Conservation (phyloP, 2,329 filamentous ascomycete species). For the Hansfordia pulvinata region DNA sequence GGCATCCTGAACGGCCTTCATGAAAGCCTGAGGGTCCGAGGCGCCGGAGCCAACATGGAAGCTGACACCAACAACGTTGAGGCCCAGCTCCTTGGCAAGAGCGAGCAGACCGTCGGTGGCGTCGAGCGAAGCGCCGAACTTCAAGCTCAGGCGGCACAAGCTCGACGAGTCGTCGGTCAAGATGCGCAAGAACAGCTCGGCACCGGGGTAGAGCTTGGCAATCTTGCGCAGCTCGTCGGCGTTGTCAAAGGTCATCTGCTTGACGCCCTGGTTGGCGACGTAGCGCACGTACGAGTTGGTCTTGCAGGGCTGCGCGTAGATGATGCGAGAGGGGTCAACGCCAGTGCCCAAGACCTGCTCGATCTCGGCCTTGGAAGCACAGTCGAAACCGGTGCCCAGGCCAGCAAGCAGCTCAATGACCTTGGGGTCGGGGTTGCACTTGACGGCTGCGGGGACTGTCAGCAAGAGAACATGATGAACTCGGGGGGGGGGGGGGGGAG, state of each 20-base stretch:
- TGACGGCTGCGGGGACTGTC: constrained; percentile 54
- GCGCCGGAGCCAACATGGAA: constrained; percentile 97
- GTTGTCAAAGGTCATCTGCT: constrained; percentile 99
- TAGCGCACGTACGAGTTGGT: constrained; percentile 95
- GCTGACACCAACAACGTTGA: constrained; percentile 90
- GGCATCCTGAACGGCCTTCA: constrained; percentile 83
- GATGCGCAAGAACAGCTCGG: constrained; percentile 89
- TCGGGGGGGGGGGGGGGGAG: neutral
- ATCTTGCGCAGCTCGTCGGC: constrained; percentile 97
- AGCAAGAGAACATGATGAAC: constrained; percentile 2
- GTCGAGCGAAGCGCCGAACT: constrained; percentile 88
- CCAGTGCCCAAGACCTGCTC: constrained; percentile 78
- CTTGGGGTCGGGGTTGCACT: constrained; percentile 92
- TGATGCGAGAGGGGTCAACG: constrained; percentile 79
- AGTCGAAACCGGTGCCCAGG: constrained; percentile 92
- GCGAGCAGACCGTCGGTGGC: constrained; percentile 63
- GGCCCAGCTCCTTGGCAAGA: constrained; percentile 65
- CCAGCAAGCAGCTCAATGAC: constrained; percentile 77
- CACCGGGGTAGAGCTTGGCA: constrained; percentile 77
- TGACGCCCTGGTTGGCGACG: constrained; percentile 71
- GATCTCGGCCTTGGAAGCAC: constrained; percentile 94
- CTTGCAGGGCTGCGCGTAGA: constrained; percentile 99
- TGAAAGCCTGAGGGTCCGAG: constrained; percentile 81
- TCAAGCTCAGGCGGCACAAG: constrained; percentile 88
- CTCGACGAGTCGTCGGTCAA: constrained; percentile 91